phyloP scores from a whole-genome alignment of 1,139 yeast species.

The Pichia sp. region DNA sequence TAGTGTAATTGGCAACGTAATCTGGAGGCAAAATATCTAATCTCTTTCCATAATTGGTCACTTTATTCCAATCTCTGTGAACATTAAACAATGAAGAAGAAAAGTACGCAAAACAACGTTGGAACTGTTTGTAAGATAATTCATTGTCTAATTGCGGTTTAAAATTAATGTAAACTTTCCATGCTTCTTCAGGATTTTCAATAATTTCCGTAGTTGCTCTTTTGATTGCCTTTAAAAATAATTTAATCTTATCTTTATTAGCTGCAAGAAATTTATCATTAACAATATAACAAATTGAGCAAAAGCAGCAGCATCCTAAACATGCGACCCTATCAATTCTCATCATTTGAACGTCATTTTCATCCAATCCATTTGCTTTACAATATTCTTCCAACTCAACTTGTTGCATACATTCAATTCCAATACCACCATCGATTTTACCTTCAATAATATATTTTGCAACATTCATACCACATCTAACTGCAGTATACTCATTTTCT shows the following conservation, averaged over 20 bases:
- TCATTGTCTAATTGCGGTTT: constrained; percentile 42
- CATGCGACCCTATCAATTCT: constrained; percentile 53
- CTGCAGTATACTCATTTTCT: constrained; percentile 53
- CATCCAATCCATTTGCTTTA: constrained; percentile 39
- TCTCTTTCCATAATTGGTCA: constrained; percentile 50
- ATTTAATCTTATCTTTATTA: constrained; percentile 43
- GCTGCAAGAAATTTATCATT: constrained; percentile 45
- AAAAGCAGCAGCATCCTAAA: constrained; percentile 56
- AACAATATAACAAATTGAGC: constrained; percentile 49
- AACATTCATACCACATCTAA: constrained; percentile 56
- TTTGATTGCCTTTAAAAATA: constrained; percentile 44
- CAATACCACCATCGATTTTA: constrained; percentile 51
- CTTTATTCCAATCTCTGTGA: constrained; percentile 53
- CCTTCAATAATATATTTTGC: constrained; percentile 52
- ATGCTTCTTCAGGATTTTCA: constrained; percentile 39
- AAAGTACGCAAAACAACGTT: constrained; percentile 51
- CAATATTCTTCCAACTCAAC: constrained; percentile 51
- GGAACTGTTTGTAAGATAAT: constrained; percentile 38
- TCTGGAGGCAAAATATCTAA: constrained; percentile 46
- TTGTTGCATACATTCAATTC: constrained; percentile 55
- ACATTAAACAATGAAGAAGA: constrained; percentile 49
- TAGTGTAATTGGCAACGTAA: constrained; percentile 45
- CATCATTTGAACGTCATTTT: constrained; percentile 47
- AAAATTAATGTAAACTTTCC: constrained; percentile 42
- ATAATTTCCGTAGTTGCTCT: constrained; percentile 45